phyloP scores from a whole-genome alignment of 176 grass and related monocot species.

The Poa pratensis region DNA sequence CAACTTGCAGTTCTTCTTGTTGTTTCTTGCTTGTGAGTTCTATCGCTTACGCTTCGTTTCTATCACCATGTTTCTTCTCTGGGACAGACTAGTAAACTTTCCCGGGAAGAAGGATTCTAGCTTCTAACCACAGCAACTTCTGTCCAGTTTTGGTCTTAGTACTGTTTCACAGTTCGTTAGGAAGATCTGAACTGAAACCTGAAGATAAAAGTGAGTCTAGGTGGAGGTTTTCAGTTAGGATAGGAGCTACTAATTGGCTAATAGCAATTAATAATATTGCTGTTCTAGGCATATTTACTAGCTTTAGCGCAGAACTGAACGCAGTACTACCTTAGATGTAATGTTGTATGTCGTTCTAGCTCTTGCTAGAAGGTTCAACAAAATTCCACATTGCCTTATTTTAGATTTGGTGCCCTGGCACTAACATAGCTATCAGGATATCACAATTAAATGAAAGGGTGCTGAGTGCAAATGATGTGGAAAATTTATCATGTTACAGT shows the following conservation, averaged over 20 bases:
- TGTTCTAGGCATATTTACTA: neutral
- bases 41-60: neutral
- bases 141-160: neutral
- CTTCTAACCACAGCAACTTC: neutral
- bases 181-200: neutral
- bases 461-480: neutral
- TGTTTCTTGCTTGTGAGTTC: constrained; percentile 76
- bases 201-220: neutral
- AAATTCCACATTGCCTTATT: neutral
- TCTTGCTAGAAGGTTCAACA: neutral
- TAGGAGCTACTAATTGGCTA: neutral
- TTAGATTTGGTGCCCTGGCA: neutral
- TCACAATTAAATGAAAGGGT: neutral
- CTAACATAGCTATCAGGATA: neutral
- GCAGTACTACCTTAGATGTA: no score
- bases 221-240: neutral
- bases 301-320: no score
- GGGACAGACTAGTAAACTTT: neutral
- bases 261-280: neutral
- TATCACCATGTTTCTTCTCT: neutral
- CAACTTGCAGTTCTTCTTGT: constrained; percentile 58
- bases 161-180: neutral
- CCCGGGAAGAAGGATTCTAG: neutral
- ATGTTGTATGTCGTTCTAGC: neutral
- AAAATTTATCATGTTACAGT: neutral